Evolutionary conservation across 768 basidiomycete genomes (phyloP).

Genomic region (Exidia glandulosa): DNA sequence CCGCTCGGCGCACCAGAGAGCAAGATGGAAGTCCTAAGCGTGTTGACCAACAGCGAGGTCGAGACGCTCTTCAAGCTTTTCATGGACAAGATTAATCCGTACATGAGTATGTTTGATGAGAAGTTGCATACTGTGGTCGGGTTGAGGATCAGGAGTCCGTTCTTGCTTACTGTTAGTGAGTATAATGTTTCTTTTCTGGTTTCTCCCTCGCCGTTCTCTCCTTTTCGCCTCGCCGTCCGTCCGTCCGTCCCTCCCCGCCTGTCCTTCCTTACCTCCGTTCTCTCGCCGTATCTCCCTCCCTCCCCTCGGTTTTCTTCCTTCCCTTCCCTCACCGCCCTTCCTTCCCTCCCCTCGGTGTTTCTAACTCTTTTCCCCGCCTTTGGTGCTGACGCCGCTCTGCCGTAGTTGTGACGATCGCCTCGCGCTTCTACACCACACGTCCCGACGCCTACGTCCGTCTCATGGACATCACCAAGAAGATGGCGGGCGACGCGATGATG

Average conservation of each 20-base stretch:
- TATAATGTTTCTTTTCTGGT: too few relatives aligned
- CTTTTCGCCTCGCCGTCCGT: too few relatives aligned
- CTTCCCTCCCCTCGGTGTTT: neutral
- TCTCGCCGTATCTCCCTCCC: neutral
- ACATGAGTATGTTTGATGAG: slow-evolving; percentile 25
- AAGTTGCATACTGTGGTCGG: slow-evolving; percentile 28
- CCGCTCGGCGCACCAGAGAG: neutral
- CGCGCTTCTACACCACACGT: slow-evolving; percentile 48
- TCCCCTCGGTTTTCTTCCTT: neutral
- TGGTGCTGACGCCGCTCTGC: slow-evolving; percentile 5
- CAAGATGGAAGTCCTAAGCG: slow-evolving; percentile 34
- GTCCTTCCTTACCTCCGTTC: neutral
- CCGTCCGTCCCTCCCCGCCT: neutral
- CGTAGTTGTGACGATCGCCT: slow-evolving; percentile 55
- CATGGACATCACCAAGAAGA: slow-evolving; percentile 50
- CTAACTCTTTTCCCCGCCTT: neutral
- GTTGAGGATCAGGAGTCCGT: slow-evolving; percentile 26
- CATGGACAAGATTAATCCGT: slow-evolving; percentile 13
- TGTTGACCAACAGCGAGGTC: slow-evolving; percentile 41
- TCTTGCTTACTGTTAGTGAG: slow-evolving; percentile 21
- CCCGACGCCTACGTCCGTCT: slow-evolving; percentile 46
- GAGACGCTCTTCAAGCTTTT: slow-evolving; percentile 31
- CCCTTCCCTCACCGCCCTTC: too few relatives aligned
- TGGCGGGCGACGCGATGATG: slow-evolving; percentile 49
- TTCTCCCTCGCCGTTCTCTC: too few relatives aligned